phyloP scores from a whole-genome alignment of 1,139 yeast genomes.

The Arxiozyma slooffiae region DNA sequence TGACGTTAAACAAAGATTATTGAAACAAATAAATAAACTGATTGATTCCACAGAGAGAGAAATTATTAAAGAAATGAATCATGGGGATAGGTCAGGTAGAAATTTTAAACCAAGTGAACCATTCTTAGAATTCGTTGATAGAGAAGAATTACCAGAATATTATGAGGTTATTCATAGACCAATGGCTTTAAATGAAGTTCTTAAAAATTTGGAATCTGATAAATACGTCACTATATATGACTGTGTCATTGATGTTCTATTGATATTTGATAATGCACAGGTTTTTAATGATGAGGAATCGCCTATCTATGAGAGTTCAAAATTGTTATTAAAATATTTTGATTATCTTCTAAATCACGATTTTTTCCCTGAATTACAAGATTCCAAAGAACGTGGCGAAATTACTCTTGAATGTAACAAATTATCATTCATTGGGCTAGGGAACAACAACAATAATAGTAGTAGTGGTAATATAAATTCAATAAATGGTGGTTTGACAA shows the following conservation, averaged over 20 bases:
- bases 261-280: constrained; percentile 50
- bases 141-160: constrained; percentile 49
- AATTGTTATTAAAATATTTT: constrained; percentile 32
- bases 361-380: constrained; percentile 25
- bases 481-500: background rate
- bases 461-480: background rate
- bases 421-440: background rate
- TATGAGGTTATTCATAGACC: constrained; percentile 46
- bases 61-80: constrained; percentile 19
- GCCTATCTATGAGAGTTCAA: constrained; percentile 48
- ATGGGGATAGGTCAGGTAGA: constrained; percentile 14
- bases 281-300: constrained; percentile 49
- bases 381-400: constrained; percentile 28
- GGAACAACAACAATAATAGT: background rate
- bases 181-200: constrained; percentile 44
- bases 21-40: constrained; percentile 32
- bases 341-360: constrained; percentile 18
- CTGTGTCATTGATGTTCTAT: constrained; percentile 40
- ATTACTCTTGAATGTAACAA: constrained; percentile 19
- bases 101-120: constrained; percentile 40
- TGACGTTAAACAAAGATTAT: constrained; percentile 21
- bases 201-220: constrained; percentile 36
- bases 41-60: constrained; percentile 35
- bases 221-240: constrained; percentile 39
- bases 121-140: constrained; percentile 48